Evolutionary conservation across 1,284 basidiomycete species (phyloP).

Genomic region (Irpex lacteus): DNA sequence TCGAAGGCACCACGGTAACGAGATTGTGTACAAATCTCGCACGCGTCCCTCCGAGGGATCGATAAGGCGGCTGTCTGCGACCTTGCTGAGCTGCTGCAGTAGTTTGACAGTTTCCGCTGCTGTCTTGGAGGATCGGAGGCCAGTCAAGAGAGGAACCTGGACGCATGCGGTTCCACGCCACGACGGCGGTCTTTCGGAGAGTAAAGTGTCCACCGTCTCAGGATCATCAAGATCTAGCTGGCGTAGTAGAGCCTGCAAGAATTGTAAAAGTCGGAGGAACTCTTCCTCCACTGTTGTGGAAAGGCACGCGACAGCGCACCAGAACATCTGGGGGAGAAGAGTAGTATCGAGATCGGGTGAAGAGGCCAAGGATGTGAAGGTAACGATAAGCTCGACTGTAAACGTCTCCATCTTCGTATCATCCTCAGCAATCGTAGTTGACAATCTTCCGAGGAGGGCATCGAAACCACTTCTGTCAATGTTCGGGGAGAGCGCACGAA

Average conservation of each 20-base stretch:
- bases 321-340: slow-evolving; percentile 83
- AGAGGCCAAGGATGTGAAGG: slow-evolving; percentile 68
- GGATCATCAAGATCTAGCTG: slow-evolving; percentile 75
- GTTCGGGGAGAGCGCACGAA: slow-evolving; percentile 78
- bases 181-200: slow-evolving; percentile 66
- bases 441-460: slow-evolving; percentile 79
- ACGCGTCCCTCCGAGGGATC: slow-evolving; percentile 74
- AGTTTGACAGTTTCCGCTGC: slow-evolving; percentile 68
- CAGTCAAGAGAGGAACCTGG: slow-evolving; percentile 77
- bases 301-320: slow-evolving; percentile 82
- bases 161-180: slow-evolving; percentile 72
- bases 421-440: slow-evolving; percentile 79
- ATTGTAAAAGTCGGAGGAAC: slow-evolving; percentile 67
- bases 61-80: slow-evolving; percentile 66
- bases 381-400: slow-evolving; percentile 81
- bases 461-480: slow-evolving; percentile 76
- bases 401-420: slow-evolving; percentile 81
- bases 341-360: slow-evolving; percentile 55
- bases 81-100: slow-evolving; percentile 63
- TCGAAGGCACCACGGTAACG: slow-evolving; percentile 88
- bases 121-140: slow-evolving; percentile 79
- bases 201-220: slow-evolving; percentile 58
- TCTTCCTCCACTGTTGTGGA: slow-evolving; percentile 84
- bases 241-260: slow-evolving; percentile 70
- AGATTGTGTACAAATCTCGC: slow-evolving; percentile 80